phyloP scores from a whole-genome alignment of 169 alveolate species.

The Condylostoma magnum region DNA sequence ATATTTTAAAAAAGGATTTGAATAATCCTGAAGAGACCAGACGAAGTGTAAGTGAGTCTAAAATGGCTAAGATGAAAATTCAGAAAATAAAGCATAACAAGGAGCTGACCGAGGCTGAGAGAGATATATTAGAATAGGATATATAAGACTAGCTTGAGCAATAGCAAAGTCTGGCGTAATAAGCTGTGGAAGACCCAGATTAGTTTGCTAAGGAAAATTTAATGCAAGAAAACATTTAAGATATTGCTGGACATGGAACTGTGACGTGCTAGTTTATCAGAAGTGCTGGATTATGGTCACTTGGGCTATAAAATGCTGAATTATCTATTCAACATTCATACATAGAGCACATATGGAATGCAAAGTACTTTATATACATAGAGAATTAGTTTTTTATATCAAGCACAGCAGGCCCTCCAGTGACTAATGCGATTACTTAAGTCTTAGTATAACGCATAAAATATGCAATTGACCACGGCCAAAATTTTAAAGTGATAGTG shows the following conservation, averaged over 20 bases:
- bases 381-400: slow-evolving; percentile 82
- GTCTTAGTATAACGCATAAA: slow-evolving; percentile 65
- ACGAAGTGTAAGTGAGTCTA: slow-evolving; percentile 1
- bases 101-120: too few relatives aligned
- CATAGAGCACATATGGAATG: slow-evolving; percentile 51
- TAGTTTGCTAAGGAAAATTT: too few relatives aligned
- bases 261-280: slow-evolving; percentile 58
- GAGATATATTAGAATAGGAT: too few relatives aligned
- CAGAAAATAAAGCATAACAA: slow-evolving; percentile 15
- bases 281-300: slow-evolving; percentile 68
- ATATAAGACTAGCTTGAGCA: too few relatives aligned
- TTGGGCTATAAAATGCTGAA: slow-evolving; percentile 66
- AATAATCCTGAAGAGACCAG: too few relatives aligned
- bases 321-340: slow-evolving; percentile 70
- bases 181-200: too few relatives aligned
- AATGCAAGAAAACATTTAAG: too few relatives aligned
- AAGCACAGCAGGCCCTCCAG: slow-evolving; percentile 36
- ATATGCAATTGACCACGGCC: slow-evolving; percentile 43
- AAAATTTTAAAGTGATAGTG: slow-evolving; percentile 61
- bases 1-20: too few relatives aligned
- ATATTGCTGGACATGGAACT: too few relatives aligned
- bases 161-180: too few relatives aligned
- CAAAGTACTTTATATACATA: slow-evolving; percentile 73
- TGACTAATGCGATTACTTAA: slow-evolving; percentile 55
- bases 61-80: background rate